Evolutionary conservation across 768 basidiomycete species (phyloP), one percentile per base, ranked within the genome.

Genomic region (Chalciporus chontae): DNA sequence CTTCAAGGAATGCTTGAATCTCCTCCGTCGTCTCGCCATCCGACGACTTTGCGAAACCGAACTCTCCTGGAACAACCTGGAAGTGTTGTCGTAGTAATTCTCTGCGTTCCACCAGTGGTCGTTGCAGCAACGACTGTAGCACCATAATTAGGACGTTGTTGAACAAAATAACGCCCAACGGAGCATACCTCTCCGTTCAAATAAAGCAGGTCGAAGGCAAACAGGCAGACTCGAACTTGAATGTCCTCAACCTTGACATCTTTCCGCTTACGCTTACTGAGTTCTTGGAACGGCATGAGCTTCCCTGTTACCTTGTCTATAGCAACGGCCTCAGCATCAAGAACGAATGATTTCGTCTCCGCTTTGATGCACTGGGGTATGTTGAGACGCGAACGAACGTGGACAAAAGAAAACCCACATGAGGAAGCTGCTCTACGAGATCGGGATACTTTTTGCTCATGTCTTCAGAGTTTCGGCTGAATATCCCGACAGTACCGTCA

Each of bases 371-470:
- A 92, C 94, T 97, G 61, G 17, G 5, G 26, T 34, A 11, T 34
- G 38, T 64, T 44, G 29, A 55, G 40, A 36, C 21, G 34, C 31
- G 17, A 36, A 37, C 14, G 3, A 18, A 46, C 32, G 37, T 15
- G 14, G 8, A 3, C 8, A 8, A 45, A 50, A 38, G 8, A 47
- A 11, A n/a, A 39, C 73, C 41, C 51, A 94, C 95, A 43, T 79
- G 80, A 5, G 94, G 92, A 17, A 97, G 75, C 64, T 97, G 94
- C 53, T 92, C 90, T 10, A 96, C 82, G n/a, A 99, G 76, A 73
- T 99, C 96, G 0, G 96, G 96, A 71, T 98, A 99, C 65, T 99
- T 99, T 67, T 92, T 92, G 66, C 88, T 94, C 96, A 98, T 99
- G 59, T 99, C 94, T 68, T 99, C 96, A 21, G 94, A 96, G 69